These are phyloP conservation scores for Cinnamomum micranthum DNA, from an alignment of 164 flowering plant species.

Conservation along the genomic window DNA sequence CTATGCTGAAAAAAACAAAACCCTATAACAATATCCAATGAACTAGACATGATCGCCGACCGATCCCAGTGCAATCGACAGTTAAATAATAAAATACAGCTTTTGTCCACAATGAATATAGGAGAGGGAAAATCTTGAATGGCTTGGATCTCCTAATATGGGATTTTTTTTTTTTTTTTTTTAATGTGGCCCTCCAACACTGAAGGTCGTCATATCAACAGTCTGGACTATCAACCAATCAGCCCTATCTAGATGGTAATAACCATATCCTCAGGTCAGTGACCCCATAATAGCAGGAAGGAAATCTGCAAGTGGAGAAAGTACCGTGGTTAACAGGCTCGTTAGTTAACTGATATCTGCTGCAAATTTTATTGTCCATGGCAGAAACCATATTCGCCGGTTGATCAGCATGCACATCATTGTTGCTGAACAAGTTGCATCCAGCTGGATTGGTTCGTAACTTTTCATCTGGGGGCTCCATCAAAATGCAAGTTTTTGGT, in stretches of 20 bases:
- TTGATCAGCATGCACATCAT: constrained; percentile 8
- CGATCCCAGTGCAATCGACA: not conserved
- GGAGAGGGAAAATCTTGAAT: not conserved
- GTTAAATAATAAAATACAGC: not conserved
- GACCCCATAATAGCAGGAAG: not conserved
- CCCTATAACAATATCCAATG: too few species aligned
- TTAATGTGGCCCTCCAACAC: not conserved
- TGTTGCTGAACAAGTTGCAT: constrained; percentile 1
- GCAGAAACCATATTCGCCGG: constrained; percentile 4
- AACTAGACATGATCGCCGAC: too few species aligned
- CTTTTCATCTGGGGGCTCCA: constrained; percentile 54
- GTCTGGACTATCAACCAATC: not conserved
- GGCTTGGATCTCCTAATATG: not conserved
- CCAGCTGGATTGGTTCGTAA: constrained; percentile 8
- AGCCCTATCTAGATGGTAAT: not conserved
- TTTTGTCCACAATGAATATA: not conserved
- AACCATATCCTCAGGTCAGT: not conserved
- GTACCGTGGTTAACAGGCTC: constrained; percentile 33
- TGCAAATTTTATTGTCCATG: constrained; percentile 15
- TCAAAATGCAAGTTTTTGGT: constrained; percentile 71
- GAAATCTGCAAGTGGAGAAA: not conserved
- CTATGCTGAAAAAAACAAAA: not conserved
- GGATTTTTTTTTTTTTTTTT: too few species aligned
- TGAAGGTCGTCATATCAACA: not conserved
- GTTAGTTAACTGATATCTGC: constrained; percentile 1